A percentile compares a stretch with the other conserved stretches of the same genome.
phyloP scores from a whole-genome alignment of 176 grass and related monocot genomes.

The Carex scoparia region DNA sequence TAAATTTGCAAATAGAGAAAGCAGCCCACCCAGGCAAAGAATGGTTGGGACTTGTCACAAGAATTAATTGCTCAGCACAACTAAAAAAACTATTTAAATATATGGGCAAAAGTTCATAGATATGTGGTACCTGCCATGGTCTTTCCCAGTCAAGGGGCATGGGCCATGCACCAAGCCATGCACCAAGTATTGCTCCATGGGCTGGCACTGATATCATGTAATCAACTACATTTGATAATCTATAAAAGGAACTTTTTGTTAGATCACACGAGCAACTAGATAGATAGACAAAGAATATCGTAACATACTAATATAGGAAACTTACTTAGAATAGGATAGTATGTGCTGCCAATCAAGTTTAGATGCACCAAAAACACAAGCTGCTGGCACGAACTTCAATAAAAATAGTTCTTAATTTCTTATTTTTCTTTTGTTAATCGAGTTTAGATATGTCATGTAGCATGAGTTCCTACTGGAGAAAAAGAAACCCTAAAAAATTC shows the following conservation, averaged over 20 bases:
- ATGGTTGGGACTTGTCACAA: background rate
- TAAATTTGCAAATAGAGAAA: background rate
- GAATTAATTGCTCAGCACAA: background rate
- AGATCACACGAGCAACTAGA: background rate
- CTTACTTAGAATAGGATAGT: slow-evolving; percentile 67
- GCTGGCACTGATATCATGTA: slow-evolving; percentile 77
- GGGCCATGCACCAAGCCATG: slow-evolving; percentile 90
- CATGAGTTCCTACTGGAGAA: background rate
- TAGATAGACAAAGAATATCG: background rate
- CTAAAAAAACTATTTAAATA: background rate
- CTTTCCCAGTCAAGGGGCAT: slow-evolving; percentile 99
- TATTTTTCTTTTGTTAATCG: background rate
- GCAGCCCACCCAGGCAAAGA: background rate
- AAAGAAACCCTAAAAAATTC: background rate
- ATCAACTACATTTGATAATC: slow-evolving; percentile 37
- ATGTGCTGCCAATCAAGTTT: slow-evolving; percentile 61
- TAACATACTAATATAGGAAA: background rate
- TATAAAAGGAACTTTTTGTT: slow-evolving; percentile 22
- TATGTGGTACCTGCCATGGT: slow-evolving; percentile 64
- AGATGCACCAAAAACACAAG: slow-evolving; percentile 77
- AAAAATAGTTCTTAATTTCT: background rate
- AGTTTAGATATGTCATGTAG: background rate
- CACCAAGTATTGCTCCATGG: slow-evolving; percentile 78
- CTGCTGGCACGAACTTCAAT: slow-evolving; percentile 79
- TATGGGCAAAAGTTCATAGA: background rate